Percentiles rank a stretch among this genome's conserved stretches.
Conservation (phyloP, 768 basidiomycete genomes). For the Phlebiopsis gigantea region DNA sequence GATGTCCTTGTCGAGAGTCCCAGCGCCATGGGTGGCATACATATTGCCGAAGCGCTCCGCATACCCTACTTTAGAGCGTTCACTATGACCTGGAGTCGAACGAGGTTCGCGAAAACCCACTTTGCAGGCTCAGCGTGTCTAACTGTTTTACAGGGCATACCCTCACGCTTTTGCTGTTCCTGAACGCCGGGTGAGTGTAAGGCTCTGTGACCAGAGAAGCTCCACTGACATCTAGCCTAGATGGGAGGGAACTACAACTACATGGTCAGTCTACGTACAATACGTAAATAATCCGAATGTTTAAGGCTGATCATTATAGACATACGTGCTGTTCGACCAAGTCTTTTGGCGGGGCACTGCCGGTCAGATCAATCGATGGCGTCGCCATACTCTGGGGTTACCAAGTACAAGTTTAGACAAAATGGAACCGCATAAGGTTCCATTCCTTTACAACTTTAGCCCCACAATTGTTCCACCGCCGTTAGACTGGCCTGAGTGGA, state of each 20-base stretch:
- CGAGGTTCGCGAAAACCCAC: constrained; percentile 39
- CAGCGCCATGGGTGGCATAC: constrained; percentile 94
- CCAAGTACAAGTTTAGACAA: constrained; percentile 84
- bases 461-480: constrained; percentile 88
- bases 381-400: constrained; percentile 69
- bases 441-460: constrained; percentile 97
- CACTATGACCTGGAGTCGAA: constrained; percentile 97
- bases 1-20: constrained; percentile 94
- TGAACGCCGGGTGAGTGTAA: constrained; percentile 68
- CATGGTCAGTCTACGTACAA: constrained; percentile 54
- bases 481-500: constrained; percentile 99
- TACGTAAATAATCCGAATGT: background rate
- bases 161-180: constrained; percentile 98
- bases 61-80: constrained; percentile 96
- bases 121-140: constrained; percentile 10
- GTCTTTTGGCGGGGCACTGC: constrained; percentile 96
- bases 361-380: constrained; percentile 93
- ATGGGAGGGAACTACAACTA: constrained; percentile 99
- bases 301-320: constrained; percentile 35
- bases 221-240: constrained; percentile 29
- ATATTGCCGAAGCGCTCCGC: constrained; percentile 90
- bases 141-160: constrained; percentile 59
- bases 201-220: background rate
- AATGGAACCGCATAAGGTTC: constrained; percentile 96
- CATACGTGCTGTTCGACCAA: constrained; percentile 96